Base-by-base conservation (phyloP, 179 eudicot species). In the Nepenthes alata region DNA sequence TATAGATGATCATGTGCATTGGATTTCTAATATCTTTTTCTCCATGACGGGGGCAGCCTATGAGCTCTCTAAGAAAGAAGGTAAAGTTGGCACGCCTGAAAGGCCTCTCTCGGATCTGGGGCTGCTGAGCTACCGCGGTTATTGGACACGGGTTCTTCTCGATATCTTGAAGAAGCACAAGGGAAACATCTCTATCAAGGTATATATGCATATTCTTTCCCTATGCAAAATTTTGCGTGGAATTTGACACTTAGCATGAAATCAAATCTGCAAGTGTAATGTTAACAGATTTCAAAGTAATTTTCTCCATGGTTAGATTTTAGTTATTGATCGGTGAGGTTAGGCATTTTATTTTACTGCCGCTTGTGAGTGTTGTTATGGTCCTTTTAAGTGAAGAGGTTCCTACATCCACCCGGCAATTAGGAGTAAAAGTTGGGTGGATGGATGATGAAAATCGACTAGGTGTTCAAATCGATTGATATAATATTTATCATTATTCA, bases 71-170 rank as follows among this genome's bases (percentile, higher is more conserved):
- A 91, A 91, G 85, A 91, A 91, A 76, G 97, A 91, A 79, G 76
- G 85, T 51, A 91, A 91, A 75, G 97, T 91, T 53, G 97, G 97
- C 50, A 91, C 97, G 50, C 97, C 96, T 45, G 97, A 91, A 78
- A 81, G 96, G 61, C 96, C 97, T n/a, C 95, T 91, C 60, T 91
- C 97, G 50, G 97, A 91, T 78, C 75, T 91, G 57, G 97, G 97
- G 64, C 78, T 88, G 39, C 65, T 91, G 77, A 91, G 97, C 74
- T 91, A 91, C 57, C 70, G 96, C 71, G 97, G 97, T 49, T 88
- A 91, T 67, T 91, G 97, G 97, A 91, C 97, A 4, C 85, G 96
- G n/a, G 97, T 91, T 70, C 96, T 91, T 47, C 69, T 91, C 57
- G 97, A 91, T 60, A 91, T 91, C 58, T 62, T 91, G 78, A 88